A percentile compares a stretch with the other conserved stretches of the same genome.
Conservation (phyloP, 1,139 yeast species). For the Protomyces macrosporus region DNA sequence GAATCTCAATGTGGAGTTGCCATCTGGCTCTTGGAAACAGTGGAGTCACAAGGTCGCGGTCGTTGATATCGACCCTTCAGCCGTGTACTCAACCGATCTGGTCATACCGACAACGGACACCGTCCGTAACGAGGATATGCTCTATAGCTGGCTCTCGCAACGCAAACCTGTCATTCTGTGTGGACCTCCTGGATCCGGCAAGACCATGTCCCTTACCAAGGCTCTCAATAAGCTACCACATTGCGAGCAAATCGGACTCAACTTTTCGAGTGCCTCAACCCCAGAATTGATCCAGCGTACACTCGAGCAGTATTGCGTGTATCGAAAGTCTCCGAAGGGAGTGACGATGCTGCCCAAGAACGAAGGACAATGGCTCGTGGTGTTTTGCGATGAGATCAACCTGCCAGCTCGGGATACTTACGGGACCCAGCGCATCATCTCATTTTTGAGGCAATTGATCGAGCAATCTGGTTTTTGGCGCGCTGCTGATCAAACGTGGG, state of each 20-base stretch:
- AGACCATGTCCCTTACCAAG: constrained; percentile 81
- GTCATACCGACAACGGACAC: constrained; percentile 82
- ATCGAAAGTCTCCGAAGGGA: constrained; percentile 52
- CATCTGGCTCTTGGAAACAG: constrained; percentile 50
- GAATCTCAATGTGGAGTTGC: constrained; percentile 49
- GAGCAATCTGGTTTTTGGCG: constrained; percentile 79
- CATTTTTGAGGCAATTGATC: constrained; percentile 68
- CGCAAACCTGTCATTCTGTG: constrained; percentile 66
- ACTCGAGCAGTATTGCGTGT: constrained; percentile 67
- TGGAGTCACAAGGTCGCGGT: constrained; percentile 47
- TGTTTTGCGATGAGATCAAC: constrained; percentile 90
- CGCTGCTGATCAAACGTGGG: constrained; percentile 57
- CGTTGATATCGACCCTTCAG: constrained; percentile 56
- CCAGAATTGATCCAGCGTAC: constrained; percentile 59
- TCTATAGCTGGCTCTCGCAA: constrained; percentile 54
- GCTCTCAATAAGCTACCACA: constrained; percentile 57
- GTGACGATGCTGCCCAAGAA: constrained; percentile 54
- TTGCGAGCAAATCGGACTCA: constrained; percentile 61
- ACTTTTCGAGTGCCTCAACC: constrained; percentile 77
- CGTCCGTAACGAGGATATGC: constrained; percentile 55
- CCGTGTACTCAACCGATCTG: constrained; percentile 56
- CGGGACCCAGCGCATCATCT: constrained; percentile 72
- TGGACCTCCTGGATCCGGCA: constrained; percentile 98
- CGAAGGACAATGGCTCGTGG: constrained; percentile 66
- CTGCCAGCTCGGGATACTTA: constrained; percentile 69